Conservation (phyloP, 2,329 filamentous ascomycete species). For the Acarospora socialis region DNA sequence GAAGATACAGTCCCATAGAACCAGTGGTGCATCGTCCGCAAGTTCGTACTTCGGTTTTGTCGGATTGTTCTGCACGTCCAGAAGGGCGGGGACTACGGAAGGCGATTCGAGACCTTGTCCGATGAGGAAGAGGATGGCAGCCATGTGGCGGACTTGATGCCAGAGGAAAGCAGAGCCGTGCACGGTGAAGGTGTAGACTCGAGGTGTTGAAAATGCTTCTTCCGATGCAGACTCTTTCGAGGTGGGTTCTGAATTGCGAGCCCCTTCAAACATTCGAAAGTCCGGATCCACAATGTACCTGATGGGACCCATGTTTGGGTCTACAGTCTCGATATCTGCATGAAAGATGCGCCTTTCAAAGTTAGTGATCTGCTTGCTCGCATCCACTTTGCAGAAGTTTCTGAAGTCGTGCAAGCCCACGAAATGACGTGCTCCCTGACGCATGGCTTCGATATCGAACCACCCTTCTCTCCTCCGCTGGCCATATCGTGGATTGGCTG, state of each 20-base stretch:
- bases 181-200: conserved; percentile 78
- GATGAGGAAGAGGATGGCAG: conserved; percentile 80
- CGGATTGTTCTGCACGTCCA: conserved; percentile 59
- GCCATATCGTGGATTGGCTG: conserved; percentile 15
- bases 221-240: conserved; percentile 6
- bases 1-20: conserved; percentile 93
- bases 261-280: conserved; percentile 26
- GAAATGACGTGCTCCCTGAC: conserved; percentile 61
- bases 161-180: conserved; percentile 88
- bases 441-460: conserved; percentile 82
- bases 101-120: conserved; percentile 76
- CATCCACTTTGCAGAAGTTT: conserved; percentile 92
- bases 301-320: conserved; percentile 37
- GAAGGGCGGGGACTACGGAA: conserved; percentile 54
- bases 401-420: conserved; percentile 85
- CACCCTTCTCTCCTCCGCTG: conserved; percentile 48
- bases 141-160: conserved; percentile 95
- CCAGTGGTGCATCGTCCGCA: conserved; percentile 77
- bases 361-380: conserved; percentile 74
- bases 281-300: conserved; percentile 39
- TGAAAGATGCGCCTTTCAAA: conserved; percentile 68
- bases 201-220: conserved; percentile 25
- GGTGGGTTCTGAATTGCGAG: conserved; percentile 10
- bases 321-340: conserved; percentile 61
- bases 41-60: conserved; percentile 77